Evolutionary conservation across 805 yeast species (phyloP).

Genomic region (Saturnispora besseyi): DNA sequence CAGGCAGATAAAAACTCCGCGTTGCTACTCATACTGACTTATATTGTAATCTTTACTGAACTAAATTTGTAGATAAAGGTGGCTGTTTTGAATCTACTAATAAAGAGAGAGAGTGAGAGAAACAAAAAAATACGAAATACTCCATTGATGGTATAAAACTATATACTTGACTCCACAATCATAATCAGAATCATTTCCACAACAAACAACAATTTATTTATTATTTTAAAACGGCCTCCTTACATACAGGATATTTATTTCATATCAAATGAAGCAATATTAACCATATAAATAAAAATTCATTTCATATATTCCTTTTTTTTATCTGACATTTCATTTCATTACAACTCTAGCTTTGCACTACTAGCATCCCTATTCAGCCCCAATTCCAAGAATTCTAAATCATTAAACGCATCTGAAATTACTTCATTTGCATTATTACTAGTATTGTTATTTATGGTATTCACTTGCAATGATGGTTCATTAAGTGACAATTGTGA

Average conservation of each 20-base stretch:
- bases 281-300: no score
- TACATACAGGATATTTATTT: no score
- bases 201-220: no score
- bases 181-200: no score
- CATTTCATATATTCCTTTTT: neutral
- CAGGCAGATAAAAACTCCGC: conserved; percentile 24
- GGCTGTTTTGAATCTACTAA: neutral
- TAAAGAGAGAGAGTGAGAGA: no score
- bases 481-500: conserved; percentile 6
- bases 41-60: neutral
- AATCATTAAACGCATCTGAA: conserved; percentile 1
- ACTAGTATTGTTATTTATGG: neutral
- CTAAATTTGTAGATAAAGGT: neutral
- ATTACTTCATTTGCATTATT: conserved; percentile 1
- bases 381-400: conserved; percentile 7
- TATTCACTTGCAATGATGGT: neutral
- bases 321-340: neutral
- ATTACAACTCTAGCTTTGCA: neutral
- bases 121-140: no score
- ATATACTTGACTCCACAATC: no score
- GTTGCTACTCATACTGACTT: conserved; percentile 12
- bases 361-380: neutral
- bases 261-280: no score
- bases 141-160: no score
- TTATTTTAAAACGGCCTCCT: no score